phyloP scores from a whole-genome alignment of 1,284 basidiomycete genomes.

The Ceratorhiza oryzae-sativae region DNA sequence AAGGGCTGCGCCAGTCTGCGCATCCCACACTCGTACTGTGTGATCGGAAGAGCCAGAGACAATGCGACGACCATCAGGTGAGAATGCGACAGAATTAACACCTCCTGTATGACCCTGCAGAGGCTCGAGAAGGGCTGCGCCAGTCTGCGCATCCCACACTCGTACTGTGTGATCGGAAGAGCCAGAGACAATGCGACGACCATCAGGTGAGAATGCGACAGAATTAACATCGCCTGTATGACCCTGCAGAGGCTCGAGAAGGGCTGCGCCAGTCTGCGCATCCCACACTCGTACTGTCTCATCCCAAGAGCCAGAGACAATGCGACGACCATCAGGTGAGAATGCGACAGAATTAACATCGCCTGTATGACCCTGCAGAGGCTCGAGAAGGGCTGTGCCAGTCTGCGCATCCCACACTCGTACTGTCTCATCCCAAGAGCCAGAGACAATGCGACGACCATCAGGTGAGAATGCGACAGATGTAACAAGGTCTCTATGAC shows the following conservation, averaged over 20 bases:
- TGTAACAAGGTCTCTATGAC: background rate
- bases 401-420: background rate
- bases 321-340: background rate
- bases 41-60: background rate
- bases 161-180: background rate
- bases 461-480: background rate
- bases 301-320: background rate
- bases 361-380: background rate
- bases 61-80: background rate
- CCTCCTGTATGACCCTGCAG: no score
- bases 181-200: background rate
- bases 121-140: background rate
- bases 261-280: background rate
- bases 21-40: background rate
- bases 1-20: background rate
- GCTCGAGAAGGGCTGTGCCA: no score
- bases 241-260: background rate
- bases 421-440: background rate
- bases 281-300: background rate
- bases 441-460: background rate
- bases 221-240: background rate
- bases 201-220: background rate
- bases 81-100: background rate
- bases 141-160: background rate
- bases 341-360: background rate